Percentiles rank a stretch among this genome's conserved stretches.
phyloP scores from a whole-genome alignment of 345 rosid genomes.

The Eucalyptus erythrocorys region DNA sequence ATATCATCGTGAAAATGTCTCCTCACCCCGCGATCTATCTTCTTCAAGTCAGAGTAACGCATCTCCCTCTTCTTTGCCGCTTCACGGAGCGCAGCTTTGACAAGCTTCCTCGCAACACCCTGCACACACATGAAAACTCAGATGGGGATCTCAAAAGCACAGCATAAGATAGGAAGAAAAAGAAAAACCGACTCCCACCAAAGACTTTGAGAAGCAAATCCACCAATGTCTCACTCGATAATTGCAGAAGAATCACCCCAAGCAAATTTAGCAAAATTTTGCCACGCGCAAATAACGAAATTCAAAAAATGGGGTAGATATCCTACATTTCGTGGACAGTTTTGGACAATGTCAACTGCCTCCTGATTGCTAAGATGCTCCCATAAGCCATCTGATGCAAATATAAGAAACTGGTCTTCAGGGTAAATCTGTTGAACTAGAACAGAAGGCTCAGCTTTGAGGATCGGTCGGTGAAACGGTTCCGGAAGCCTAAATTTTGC shows the following conservation, averaged over 20 bases:
- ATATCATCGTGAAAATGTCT: conserved; percentile 98
- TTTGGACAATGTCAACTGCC: conserved; percentile 85
- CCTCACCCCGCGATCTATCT: conserved; percentile 87
- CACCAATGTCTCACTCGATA: background rate
- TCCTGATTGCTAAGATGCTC: conserved; percentile 94
- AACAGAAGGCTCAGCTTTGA: conserved; percentile 81
- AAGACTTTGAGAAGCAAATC: background rate
- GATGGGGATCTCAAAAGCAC: background rate
- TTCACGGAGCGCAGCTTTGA: conserved; percentile 68
- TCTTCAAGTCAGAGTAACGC: conserved; percentile 92
- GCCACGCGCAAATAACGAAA: background rate
- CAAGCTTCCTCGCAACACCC: conserved; percentile 77
- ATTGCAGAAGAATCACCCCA: background rate
- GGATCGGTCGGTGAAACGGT: conserved; percentile 67
- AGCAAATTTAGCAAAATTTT: background rate
- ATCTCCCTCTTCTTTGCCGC: conserved; percentile 96
- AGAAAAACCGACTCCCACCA: background rate
- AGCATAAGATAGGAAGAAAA: background rate
- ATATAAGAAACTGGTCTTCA: conserved; percentile 86
- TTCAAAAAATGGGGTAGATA: background rate
- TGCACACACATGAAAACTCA: background rate
- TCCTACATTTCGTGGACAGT: conserved; percentile 67
- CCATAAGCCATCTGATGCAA: conserved; percentile 98
- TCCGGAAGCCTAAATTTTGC: conserved; percentile 72
- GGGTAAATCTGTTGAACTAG: conserved; percentile 58